These are phyloP conservation scores for Fusarium floridanum DNA, from an alignment of 2,329 filamentous ascomycete genomes.

Conservation along the genomic window DNA sequence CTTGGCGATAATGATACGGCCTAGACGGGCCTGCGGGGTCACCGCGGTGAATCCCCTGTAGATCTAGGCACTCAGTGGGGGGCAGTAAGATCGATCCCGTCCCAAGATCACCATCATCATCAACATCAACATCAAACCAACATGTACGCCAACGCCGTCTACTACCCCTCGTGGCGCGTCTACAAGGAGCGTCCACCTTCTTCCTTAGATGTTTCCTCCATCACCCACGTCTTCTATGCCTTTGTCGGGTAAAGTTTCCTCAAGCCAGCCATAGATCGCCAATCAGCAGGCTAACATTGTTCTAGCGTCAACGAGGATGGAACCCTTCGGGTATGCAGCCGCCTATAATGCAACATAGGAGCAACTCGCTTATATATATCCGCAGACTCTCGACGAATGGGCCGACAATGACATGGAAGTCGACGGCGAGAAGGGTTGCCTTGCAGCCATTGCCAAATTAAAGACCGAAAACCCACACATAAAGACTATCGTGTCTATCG, in stretches of 20 bases:
- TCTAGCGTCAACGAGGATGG: constrained; percentile 52
- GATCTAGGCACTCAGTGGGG: background rate
- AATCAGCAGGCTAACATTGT: constrained; percentile 20
- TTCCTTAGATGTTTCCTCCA: constrained; percentile 65
- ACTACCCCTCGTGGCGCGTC: constrained; percentile 76
- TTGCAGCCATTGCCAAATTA: constrained; percentile 69
- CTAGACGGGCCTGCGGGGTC: constrained; percentile 11
- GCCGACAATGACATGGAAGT: constrained; percentile 71
- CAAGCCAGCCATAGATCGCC: background rate
- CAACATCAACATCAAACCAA: background rate
- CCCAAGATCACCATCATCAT: background rate
- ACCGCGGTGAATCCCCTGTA: constrained; percentile 12
- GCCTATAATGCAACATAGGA: background rate
- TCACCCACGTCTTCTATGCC: constrained; percentile 75
- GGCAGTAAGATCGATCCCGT: constrained; percentile 21
- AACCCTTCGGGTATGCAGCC: constrained; percentile 55
- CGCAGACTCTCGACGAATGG: constrained; percentile 69
- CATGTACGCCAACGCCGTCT: constrained; percentile 59
- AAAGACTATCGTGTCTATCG: constrained; percentile 73
- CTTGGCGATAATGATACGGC: constrained; percentile 4
- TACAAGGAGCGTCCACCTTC: constrained; percentile 73
- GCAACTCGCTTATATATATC: background rate
- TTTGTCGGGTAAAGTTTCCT: constrained; percentile 63
- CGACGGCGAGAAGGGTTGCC: constrained; percentile 70
- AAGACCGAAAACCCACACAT: constrained; percentile 69